Evolutionary conservation across 345 rosid genomes (phyloP).

Genomic region (Corchorus capsularis): DNA sequence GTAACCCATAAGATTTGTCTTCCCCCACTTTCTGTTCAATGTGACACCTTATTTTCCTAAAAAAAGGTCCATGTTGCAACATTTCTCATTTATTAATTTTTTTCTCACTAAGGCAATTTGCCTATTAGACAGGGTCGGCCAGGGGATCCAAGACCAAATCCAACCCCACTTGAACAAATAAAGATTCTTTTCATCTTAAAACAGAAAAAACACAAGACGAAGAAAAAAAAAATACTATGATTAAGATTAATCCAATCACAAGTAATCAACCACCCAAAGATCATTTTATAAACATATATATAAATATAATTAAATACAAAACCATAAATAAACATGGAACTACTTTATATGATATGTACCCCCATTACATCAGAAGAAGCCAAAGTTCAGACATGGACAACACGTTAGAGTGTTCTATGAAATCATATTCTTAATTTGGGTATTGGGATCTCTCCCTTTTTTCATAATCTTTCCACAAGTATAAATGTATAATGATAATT

Average conservation of each 20-base stretch:
- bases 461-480: background rate
- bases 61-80: background rate
- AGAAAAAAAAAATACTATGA: no score
- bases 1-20: background rate
- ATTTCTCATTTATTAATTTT: background rate
- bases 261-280: background rate
- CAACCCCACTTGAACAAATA: background rate
- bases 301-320: background rate
- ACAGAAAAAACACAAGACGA: background rate
- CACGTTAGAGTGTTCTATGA: background rate
- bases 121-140: background rate
- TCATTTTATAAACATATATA: background rate
- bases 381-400: constrained; percentile 11
- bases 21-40: background rate
- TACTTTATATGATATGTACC: background rate
- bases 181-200: background rate
- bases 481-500: background rate
- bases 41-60: constrained; percentile 1
- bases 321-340: background rate
- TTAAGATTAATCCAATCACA: no score
- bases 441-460: background rate
- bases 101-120: background rate
- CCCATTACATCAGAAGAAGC: background rate
- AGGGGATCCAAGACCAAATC: constrained; percentile 1
- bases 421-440: background rate